These are phyloP conservation scores for Aspergillus bombycis DNA, from an alignment of 2,329 filamentous ascomycete genomes.

Conservation along the genomic window DNA sequence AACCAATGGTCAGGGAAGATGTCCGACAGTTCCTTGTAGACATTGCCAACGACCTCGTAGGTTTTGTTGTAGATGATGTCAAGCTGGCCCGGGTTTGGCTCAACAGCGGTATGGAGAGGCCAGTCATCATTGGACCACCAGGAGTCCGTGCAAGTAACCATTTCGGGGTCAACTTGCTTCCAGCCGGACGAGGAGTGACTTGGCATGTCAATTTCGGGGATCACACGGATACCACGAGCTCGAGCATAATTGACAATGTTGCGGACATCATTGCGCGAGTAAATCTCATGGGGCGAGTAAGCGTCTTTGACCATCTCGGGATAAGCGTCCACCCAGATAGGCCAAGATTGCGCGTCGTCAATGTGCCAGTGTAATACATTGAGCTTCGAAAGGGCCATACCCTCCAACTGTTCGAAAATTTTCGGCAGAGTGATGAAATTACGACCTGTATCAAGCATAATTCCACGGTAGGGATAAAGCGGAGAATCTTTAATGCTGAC, in stretches of 20 bases:
- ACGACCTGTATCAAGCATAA: slow-evolving; percentile 59
- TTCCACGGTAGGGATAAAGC: slow-evolving; percentile 57
- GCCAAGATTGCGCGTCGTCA: slow-evolving; percentile 60
- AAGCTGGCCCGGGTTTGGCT: slow-evolving; percentile 61
- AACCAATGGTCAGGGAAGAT: slow-evolving; percentile 59
- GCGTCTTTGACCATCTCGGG: slow-evolving; percentile 59
- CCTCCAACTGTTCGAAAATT: slow-evolving; percentile 59
- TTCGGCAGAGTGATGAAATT: slow-evolving; percentile 58
- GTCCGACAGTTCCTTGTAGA: slow-evolving; percentile 57
- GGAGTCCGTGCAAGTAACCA: slow-evolving; percentile 59
- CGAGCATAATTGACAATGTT: slow-evolving; percentile 54
- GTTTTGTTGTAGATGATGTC: slow-evolving; percentile 60
- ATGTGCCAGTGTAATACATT: slow-evolving; percentile 63
- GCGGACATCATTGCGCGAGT: slow-evolving; percentile 47
- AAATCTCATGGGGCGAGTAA: slow-evolving; percentile 55
- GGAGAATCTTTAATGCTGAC: slow-evolving; percentile 56
- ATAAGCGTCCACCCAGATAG: slow-evolving; percentile 53
- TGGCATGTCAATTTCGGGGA: slow-evolving; percentile 67
- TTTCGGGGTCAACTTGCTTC: slow-evolving; percentile 59
- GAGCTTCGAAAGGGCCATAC: slow-evolving; percentile 59
- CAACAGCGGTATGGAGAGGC: slow-evolving; percentile 57
- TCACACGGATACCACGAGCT: slow-evolving; percentile 60
- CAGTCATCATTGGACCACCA: slow-evolving; percentile 66
- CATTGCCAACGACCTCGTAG: slow-evolving; percentile 57
- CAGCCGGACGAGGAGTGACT: slow-evolving; percentile 60